These are phyloP conservation scores for Withania somnifera DNA, from an alignment of 305 asterid genomes.

Conservation along the genomic window DNA sequence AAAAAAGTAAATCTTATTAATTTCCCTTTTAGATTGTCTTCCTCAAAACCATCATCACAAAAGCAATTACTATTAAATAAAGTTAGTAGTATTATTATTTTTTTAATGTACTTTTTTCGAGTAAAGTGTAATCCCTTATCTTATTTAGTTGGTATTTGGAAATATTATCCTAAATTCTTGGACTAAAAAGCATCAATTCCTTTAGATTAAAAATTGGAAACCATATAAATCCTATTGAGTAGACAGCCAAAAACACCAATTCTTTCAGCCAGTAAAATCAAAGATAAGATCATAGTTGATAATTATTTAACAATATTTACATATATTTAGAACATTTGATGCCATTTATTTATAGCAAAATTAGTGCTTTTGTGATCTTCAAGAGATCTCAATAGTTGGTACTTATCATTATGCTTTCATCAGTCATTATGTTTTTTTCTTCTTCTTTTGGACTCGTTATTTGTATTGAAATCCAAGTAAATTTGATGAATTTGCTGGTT, in stretches of 20 bases:
- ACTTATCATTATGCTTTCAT: not conserved
- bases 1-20: not conserved
- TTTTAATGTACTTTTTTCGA: not conserved
- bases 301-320: slow-evolving; percentile 1
- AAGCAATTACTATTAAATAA: not conserved
- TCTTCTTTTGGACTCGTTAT: rapidly evolving
- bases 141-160: slow-evolving; percentile 2
- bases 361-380: not conserved
- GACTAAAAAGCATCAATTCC: not conserved
- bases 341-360: not conserved
- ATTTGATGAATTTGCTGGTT: rapidly evolving
- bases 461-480: not conserved
- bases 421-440: not conserved
- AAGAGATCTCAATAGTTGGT: slow-evolving; percentile 3
- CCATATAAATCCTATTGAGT: not conserved
- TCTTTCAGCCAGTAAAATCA: not conserved
- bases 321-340: slow-evolving; percentile 1
- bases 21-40: not conserved
- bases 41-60: not conserved
- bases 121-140: not conserved
- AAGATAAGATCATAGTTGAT: slow-evolving; percentile 2
- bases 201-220: not conserved
- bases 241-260: not conserved
- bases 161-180: slow-evolving; percentile 8
- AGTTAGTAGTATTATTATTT: not conserved